phyloP scores from a whole-genome alignment of 805 yeast genomes.

The Nakazawaea peltata region DNA sequence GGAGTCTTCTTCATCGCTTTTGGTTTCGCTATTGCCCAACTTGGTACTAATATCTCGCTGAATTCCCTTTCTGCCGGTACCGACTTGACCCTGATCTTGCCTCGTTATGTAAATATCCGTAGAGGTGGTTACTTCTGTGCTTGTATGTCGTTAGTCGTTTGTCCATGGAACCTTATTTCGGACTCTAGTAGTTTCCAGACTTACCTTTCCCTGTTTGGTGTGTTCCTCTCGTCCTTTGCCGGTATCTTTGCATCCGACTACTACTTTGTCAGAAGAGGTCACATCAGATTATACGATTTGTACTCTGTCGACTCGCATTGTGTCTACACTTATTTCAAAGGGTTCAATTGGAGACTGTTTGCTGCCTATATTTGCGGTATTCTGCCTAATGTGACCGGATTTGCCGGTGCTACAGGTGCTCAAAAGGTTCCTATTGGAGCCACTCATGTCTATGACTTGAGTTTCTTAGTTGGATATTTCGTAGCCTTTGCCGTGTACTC shows the following conservation, averaged over 20 bases:
- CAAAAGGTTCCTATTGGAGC: conserved; percentile 71
- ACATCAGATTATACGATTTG: conserved; percentile 53
- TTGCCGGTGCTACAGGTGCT: conserved; percentile 76
- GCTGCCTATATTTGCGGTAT: conserved; percentile 77
- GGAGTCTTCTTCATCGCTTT: conserved; percentile 72
- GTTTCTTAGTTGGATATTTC: conserved; percentile 71
- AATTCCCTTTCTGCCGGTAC: conserved; percentile 69
- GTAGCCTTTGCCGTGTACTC: conserved; percentile 50
- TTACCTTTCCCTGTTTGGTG: conserved; percentile 73
- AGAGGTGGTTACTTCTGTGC: conserved; percentile 81
- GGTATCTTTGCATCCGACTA: conserved; percentile 71
- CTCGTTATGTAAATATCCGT: conserved; percentile 61
- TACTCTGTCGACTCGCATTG: conserved; percentile 38
- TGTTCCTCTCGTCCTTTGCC: conserved; percentile 76
- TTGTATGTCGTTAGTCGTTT: conserved; percentile 54
- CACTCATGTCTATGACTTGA: conserved; percentile 59
- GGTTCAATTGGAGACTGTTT: conserved; percentile 80
- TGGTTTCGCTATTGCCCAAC: conserved; percentile 67
- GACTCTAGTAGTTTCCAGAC: conserved; percentile 70
- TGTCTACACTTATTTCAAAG: conserved; percentile 56
- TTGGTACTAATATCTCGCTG: conserved; percentile 72
- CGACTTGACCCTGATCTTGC: conserved; percentile 59
- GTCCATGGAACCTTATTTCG: conserved; percentile 78
- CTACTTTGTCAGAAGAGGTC: conserved; percentile 66
- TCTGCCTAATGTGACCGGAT: conserved; percentile 79